phyloP scores from a whole-genome alignment of 169 alveolate genomes.

The Plasmodium ovale region DNA sequence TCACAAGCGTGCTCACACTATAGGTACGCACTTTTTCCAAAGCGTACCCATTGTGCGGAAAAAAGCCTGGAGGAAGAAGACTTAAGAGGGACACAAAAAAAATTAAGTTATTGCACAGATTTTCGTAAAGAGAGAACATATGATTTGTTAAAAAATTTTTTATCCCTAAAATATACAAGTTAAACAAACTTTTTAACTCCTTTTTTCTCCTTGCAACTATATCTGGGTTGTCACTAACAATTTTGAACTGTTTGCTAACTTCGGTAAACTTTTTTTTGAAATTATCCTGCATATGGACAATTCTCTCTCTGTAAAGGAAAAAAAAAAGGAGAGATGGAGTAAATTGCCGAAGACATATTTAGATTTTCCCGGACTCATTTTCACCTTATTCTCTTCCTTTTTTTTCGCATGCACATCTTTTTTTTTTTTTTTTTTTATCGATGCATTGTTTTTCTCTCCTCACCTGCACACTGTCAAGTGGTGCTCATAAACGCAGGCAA shows the following conservation, averaged over 20 bases:
- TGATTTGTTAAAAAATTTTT: constrained; percentile 18
- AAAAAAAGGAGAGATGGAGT: no score
- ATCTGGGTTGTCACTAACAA: background rate
- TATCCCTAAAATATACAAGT: constrained; percentile 22
- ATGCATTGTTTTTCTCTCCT: no score
- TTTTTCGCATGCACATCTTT: no score
- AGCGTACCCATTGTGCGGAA: background rate
- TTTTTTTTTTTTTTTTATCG: no score
- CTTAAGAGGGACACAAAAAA: constrained; percentile 27
- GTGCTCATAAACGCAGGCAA: constrained; percentile 3
- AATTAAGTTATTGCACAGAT: constrained; percentile 29
- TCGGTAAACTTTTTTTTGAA: constrained; percentile 18
- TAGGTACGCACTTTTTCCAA: no score
- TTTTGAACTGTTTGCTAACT: constrained; percentile 18
- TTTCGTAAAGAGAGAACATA: constrained; percentile 27
- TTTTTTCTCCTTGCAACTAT: constrained; percentile 13
- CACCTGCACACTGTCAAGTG: constrained; percentile 36
- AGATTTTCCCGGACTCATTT: no score
- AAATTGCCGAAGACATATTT: no score
- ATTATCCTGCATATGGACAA: constrained; percentile 19
- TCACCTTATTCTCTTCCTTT: no score
- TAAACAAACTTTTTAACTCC: constrained; percentile 18
- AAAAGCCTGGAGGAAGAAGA: constrained; percentile 8
- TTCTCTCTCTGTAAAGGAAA: constrained; percentile 37
- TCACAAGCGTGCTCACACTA: no score